A percentile compares a stretch with the other conserved stretches of the same genome.
Conservation (phyloP, 2,329 filamentous ascomycete species). For the Talaromyces sp. region DNA sequence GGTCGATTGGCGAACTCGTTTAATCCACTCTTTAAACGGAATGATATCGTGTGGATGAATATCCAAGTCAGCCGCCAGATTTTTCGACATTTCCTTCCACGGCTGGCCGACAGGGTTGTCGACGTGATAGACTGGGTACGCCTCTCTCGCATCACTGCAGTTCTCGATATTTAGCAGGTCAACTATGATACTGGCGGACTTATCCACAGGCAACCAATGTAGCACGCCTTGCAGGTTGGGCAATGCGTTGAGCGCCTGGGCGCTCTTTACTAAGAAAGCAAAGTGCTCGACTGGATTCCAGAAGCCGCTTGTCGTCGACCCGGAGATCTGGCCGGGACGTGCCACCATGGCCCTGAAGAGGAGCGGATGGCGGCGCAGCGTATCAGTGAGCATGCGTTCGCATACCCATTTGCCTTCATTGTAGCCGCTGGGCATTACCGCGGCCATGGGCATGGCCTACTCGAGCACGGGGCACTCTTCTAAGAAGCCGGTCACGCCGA, state of each 20-base stretch:
- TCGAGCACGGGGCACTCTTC: slow-evolving; percentile 37
- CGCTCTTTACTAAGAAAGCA: slow-evolving; percentile 46
- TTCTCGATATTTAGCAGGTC: slow-evolving; percentile 18
- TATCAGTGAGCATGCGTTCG: slow-evolving; percentile 46
- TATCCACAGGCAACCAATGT: slow-evolving; percentile 44
- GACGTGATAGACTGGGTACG: slow-evolving; percentile 39
- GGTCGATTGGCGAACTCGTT: slow-evolving; percentile 15
- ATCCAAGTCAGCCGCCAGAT: slow-evolving; percentile 29
- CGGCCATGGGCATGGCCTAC: slow-evolving; percentile 10
- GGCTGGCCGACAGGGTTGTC: slow-evolving; percentile 41
- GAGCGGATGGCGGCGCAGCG: slow-evolving; percentile 37
- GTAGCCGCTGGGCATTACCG: too few species aligned
- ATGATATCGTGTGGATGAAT: slow-evolving; percentile 27
- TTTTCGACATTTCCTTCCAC: slow-evolving; percentile 31
- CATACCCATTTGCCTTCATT: slow-evolving; percentile 47
- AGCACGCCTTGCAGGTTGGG: slow-evolving; percentile 35
- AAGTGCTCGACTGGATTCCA: slow-evolving; percentile 54
- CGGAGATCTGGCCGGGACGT: slow-evolving; percentile 50
- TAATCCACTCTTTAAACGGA: slow-evolving; percentile 38
- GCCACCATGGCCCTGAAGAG: slow-evolving; percentile 41
- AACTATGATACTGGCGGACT: slow-evolving; percentile 25
- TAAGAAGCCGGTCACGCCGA: slow-evolving; percentile 14
- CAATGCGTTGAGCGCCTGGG: slow-evolving; percentile 34
- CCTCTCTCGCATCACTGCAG: not conserved
- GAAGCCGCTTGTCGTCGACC: slow-evolving; percentile 44